Conservation (phyloP, 257 asterid species). For the Fraxinus excelsior region DNA sequence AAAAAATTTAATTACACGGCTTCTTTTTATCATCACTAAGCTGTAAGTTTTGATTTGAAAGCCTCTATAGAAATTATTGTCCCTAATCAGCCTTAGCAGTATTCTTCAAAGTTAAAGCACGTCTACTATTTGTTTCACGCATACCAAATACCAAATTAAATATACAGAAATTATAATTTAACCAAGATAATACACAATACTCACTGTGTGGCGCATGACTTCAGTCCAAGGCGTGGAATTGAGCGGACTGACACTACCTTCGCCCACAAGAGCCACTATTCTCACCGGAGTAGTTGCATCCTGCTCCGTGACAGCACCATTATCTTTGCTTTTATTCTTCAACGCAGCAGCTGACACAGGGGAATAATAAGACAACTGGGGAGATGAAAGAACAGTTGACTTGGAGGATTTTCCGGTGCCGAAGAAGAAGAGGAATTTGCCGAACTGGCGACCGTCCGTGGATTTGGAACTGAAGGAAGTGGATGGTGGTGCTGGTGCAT, state of each 20-base stretch:
- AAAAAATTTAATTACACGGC: neutral
- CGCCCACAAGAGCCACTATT: constrained; percentile 80
- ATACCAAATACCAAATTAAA: neutral
- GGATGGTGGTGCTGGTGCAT: constrained; percentile 30
- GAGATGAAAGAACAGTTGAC: constrained; percentile 14
- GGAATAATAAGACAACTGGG: constrained; percentile 13
- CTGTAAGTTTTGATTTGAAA: neutral
- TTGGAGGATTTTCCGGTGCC: neutral
- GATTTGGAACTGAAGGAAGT: constrained; percentile 18
- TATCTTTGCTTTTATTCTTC: constrained; percentile 23
- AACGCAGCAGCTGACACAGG: constrained; percentile 26
- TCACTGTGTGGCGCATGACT: constrained; percentile 83
- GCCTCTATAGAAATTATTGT: neutral
- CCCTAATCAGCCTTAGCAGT: too few relatives aligned
- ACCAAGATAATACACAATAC: constrained; percentile 23
- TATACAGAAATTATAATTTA: neutral
- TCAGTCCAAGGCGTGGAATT: constrained; percentile 83
- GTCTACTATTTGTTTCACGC: neutral
- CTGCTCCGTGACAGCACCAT: constrained; percentile 32
- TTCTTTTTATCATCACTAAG: neutral
- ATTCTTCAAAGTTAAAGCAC: neutral
- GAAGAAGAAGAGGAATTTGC: constrained; percentile 1
- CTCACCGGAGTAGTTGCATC: constrained; percentile 45
- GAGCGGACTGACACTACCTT: constrained; percentile 79
- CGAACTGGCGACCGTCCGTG: constrained; percentile 10